These are phyloP conservation scores for Immersiporthe knoxdaviesiana DNA, from an alignment of 2,329 filamentous ascomycete species.

Conservation along the genomic window DNA sequence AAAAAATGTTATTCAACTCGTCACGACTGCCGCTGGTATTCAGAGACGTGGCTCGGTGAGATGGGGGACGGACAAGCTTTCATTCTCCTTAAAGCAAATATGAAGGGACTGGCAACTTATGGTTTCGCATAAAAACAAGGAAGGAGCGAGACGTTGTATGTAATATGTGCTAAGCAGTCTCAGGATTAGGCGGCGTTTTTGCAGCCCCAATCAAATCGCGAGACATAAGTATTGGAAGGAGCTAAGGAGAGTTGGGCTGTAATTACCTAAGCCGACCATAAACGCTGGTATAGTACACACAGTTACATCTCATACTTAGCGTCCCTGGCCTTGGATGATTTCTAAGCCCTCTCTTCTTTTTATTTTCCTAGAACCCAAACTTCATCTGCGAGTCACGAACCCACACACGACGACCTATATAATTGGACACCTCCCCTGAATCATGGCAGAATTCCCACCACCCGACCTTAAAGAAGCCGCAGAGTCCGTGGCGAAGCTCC, in stretches of 20 bases:
- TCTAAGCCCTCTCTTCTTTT: background rate
- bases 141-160: background rate
- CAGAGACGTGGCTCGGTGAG: background rate
- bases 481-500: slow-evolving; percentile 53
- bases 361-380: too few species aligned
- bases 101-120: background rate
- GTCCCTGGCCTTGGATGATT: background rate
- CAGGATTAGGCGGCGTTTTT: background rate
- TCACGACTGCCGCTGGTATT: background rate
- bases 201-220: background rate
- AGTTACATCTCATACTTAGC: background rate
- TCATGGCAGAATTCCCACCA: slow-evolving; percentile 26
- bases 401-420: background rate
- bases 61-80: background rate
- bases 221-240: background rate
- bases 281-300: background rate
- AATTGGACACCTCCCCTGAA: background rate
- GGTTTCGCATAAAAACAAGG: background rate
- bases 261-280: slow-evolving; percentile 8
- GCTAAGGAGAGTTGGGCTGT: slow-evolving; percentile 10
- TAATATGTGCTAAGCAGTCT: background rate
- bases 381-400: background rate
- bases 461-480: slow-evolving; percentile 33
- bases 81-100: background rate
- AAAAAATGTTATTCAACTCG: background rate